phyloP scores from a whole-genome alignment of 164 flowering plant genomes.

The Macadamia integrifolia region DNA sequence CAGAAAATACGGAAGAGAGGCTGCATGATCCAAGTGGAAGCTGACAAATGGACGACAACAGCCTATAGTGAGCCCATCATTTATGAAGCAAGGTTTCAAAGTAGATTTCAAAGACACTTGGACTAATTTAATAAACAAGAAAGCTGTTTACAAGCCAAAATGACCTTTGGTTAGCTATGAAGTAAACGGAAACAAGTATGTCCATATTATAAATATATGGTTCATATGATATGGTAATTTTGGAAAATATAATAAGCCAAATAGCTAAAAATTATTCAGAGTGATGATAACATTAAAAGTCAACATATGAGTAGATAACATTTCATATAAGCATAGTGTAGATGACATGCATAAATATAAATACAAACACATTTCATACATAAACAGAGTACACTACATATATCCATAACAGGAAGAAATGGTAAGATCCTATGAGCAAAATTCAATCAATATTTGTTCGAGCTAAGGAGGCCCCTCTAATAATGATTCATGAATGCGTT shows the following conservation, averaged over 20 bases:
- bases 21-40: conserved; percentile 98
- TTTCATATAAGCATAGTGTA: background rate
- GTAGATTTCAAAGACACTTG: background rate
- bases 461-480: background rate
- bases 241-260: background rate
- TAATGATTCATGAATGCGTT: too few species aligned
- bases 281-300: background rate
- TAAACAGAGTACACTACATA: background rate
- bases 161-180: background rate
- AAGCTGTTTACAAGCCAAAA: too few species aligned
- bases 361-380: background rate
- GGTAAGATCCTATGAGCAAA: conserved; percentile 28
- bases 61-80: background rate
- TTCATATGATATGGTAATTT: background rate
- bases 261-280: too few species aligned
- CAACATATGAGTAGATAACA: background rate
- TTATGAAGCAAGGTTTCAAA: background rate
- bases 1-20: conserved; percentile 90
- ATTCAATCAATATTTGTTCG: conserved; percentile 21
- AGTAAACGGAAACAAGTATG: background rate
- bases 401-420: background rate
- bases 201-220: background rate
- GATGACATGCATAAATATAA: background rate
- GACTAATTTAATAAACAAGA: background rate
- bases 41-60: conserved; percentile 39